Conservation (phyloP, 148 eudicot genomes). For the Limonium bicolor region DNA sequence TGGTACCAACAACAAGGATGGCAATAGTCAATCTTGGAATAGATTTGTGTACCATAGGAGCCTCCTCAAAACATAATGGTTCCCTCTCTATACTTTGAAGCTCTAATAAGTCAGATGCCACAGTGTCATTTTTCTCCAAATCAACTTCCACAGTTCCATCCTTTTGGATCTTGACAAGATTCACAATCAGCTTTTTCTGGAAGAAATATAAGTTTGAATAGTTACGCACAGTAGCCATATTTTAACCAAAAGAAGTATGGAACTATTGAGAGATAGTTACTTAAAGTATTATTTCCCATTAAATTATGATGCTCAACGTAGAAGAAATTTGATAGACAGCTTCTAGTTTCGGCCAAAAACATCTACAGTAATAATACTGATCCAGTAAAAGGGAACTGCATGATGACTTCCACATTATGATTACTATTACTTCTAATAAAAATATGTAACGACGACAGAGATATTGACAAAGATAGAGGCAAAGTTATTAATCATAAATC, state of each 20-base stretch:
- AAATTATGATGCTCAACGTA: no score
- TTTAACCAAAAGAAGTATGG: not conserved
- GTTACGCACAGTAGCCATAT: constrained; percentile 1
- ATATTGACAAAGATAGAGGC: no score
- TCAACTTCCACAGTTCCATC: constrained; percentile 54
- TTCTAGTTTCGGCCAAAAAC: no score
- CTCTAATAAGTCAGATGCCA: constrained; percentile 38
- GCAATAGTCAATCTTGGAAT: constrained; percentile 62
- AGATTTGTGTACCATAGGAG: constrained; percentile 21
- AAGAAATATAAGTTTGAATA: constrained; percentile 7
- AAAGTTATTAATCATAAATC: no score
- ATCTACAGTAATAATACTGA: no score
- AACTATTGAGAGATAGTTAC: not conserved
- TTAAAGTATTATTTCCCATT: no score
- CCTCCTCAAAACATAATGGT: constrained; percentile 16
- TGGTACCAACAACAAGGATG: constrained; percentile 85
- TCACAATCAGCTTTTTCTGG: constrained; percentile 62
- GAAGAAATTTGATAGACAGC: no score
- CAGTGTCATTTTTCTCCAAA: constrained; percentile 24
- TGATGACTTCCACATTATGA: no score
- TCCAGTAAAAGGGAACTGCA: no score
- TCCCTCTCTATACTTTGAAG: constrained; percentile 25
- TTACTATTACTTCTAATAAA: no score
- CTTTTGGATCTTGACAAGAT: constrained; percentile 69
- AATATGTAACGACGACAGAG: no score